A percentile compares a stretch with the other conserved stretches of the same genome.
These are phyloP conservation scores for Nemania abortiva DNA, from an alignment of 2,329 filamentous ascomycete genomes.

Conservation along the genomic window DNA sequence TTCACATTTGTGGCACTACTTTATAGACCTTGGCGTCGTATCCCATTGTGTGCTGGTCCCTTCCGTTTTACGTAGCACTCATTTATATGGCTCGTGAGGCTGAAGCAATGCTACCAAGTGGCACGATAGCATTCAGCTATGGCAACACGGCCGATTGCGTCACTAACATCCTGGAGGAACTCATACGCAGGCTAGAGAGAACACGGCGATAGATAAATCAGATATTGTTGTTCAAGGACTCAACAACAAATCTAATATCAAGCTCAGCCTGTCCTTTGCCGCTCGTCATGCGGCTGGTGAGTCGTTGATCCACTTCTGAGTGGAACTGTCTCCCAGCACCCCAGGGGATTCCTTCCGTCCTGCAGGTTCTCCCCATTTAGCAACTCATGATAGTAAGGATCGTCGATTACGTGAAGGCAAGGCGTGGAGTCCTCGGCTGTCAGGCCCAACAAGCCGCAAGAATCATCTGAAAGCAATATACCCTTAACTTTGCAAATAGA, in stretches of 20 bases:
- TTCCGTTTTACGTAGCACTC: constrained; percentile 16
- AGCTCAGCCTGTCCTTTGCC: constrained; percentile 3
- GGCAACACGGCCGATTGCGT: constrained; percentile 24
- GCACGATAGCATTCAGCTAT: constrained; percentile 34
- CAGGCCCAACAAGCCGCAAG: constrained; percentile 40
- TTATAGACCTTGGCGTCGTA: neutral
- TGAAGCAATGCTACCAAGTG: constrained; percentile 24
- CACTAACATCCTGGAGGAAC: neutral
- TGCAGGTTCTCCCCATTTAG: constrained; percentile 31
- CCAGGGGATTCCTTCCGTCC: constrained; percentile 20
- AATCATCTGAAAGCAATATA: constrained; percentile 38
- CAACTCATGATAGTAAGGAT: constrained; percentile 35
- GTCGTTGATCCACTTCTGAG: constrained; percentile 31
- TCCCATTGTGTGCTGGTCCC: constrained; percentile 1
- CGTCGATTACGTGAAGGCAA: constrained; percentile 27
- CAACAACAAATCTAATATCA: constrained; percentile 10
- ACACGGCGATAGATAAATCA: neutral
- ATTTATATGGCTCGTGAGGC: constrained; percentile 32
- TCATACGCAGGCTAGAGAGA: neutral
- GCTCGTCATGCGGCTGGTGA: constrained; percentile 22
- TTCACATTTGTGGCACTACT: constrained; percentile 23
- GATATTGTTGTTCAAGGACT: neutral
- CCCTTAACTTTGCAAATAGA: constrained; percentile 32
- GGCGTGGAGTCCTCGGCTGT: constrained; percentile 31
- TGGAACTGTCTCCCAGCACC: constrained; percentile 23